phyloP scores from a whole-genome alignment of 2,329 filamentous ascomycete species.

The Paecilomyces fulvus region DNA sequence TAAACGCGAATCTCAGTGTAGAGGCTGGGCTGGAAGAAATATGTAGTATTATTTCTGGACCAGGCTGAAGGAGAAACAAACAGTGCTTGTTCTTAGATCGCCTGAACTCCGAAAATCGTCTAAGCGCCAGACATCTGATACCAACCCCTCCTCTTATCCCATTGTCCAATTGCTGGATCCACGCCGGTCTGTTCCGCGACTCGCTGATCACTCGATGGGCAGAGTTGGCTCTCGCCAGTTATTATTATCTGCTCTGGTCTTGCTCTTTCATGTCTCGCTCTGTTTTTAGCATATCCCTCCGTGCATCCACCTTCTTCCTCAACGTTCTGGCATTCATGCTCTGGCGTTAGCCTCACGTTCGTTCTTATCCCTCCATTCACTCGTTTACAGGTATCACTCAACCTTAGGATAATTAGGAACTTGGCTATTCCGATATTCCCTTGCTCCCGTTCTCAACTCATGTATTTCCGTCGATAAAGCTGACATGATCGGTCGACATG shows the following conservation, averaged over 20 bases:
- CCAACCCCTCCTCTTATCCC: neutral
- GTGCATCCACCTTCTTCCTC: neutral
- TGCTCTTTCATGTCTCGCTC: neutral
- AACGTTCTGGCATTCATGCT: neutral
- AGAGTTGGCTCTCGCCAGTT: neutral
- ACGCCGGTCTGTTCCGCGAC: neutral
- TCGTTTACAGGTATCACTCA: neutral
- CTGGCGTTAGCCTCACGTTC: neutral
- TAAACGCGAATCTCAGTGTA: neutral
- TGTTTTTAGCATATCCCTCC: neutral
- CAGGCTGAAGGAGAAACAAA: neutral
- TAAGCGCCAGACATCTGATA: neutral
- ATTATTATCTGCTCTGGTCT: neutral
- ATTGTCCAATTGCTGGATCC: neutral
- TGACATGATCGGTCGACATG: neutral
- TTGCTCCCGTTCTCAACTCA: neutral
- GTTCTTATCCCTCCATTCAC: neutral
- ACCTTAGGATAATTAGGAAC: neutral
- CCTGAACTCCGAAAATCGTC: neutral
- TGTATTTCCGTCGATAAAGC: neutral
- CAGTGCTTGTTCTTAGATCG: neutral
- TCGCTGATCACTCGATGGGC: neutral
- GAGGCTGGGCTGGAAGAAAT: neutral
- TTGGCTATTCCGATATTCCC: neutral
- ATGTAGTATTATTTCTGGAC: neutral